Conservation (phyloP, 2,329 filamentous ascomycete genomes). For the Colletotrichum tofieldiae region DNA sequence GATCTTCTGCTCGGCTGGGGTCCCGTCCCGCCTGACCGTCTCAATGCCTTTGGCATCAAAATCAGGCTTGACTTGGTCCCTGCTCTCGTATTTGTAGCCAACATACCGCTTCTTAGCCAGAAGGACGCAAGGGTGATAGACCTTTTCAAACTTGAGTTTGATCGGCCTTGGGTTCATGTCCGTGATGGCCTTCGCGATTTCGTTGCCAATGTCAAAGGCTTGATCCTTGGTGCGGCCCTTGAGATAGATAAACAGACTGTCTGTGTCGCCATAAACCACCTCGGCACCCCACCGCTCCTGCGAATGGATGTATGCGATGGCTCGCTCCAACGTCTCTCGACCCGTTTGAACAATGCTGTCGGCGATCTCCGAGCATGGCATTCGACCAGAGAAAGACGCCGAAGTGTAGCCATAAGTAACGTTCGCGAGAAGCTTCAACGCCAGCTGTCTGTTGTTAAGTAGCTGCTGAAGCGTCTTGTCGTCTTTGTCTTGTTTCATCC, state of each 20-base stretch:
- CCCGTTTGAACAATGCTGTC: slow-evolving; percentile 98
- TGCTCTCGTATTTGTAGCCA: slow-evolving; percentile 94
- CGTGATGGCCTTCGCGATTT: slow-evolving; percentile 91
- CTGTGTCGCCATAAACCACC: slow-evolving; percentile 98
- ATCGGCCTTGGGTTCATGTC: slow-evolving; percentile 91
- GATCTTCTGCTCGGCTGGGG: slow-evolving; percentile 95
- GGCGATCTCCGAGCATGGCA: slow-evolving; percentile 98
- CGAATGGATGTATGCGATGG: slow-evolving; percentile 93
- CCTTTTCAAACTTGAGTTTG: slow-evolving; percentile 98
- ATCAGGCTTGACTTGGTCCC: slow-evolving; percentile 82
- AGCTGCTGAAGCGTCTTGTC: slow-evolving; percentile 89
- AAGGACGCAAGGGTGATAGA: slow-evolving; percentile 95
- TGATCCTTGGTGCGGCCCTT: slow-evolving; percentile 89
- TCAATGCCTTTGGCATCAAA: slow-evolving; percentile 99
- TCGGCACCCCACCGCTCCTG: slow-evolving; percentile 92
- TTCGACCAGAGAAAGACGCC: slow-evolving; percentile 94
- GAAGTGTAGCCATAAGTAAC: slow-evolving; percentile 99
- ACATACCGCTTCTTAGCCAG: slow-evolving; percentile 98
- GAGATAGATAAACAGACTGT: slow-evolving; percentile 92
- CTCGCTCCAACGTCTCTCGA: slow-evolving; percentile 93
- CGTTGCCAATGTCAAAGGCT: slow-evolving; percentile 92
- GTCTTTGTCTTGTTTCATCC: slow-evolving; percentile 94
- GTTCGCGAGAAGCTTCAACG: slow-evolving; percentile 96
- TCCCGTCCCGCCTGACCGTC: slow-evolving; percentile 94
- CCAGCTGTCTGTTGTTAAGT: slow-evolving; percentile 93